Evolutionary conservation across 768 basidiomycete genomes (phyloP), one percentile per base, ranked within the genome.

Genomic region (Leccinum variicolor): DNA sequence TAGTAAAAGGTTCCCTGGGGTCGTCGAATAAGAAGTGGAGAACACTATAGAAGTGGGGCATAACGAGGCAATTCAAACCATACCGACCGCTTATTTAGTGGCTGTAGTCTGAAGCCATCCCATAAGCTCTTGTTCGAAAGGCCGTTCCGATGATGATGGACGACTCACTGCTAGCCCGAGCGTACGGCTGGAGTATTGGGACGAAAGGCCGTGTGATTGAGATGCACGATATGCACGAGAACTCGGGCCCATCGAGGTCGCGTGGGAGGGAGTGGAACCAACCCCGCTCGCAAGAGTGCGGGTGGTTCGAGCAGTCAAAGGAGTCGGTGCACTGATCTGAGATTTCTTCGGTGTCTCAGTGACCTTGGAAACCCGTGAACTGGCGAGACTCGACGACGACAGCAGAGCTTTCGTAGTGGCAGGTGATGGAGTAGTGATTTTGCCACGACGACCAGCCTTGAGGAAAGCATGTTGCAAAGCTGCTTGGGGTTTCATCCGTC

Each of bases 391-490:
- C 8, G 84, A 82, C 17, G 87, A 83, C 21, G 84, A 84, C 36
- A 85, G 61, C 17, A 83, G 73, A n/a, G 81, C 72, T 69, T 80
- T 89, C 13, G 84, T 71, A 4, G 83, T 76, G 25, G 76, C 69
- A 15, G 79, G 68, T 3, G 71, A 76, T 5, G 80, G 73, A 34
- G 74, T 75, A 14, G 77, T 69, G 7, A 76, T 66, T 69, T 83
- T 87, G 19, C 73, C 62, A 54, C 81, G 82, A 50, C 83, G 81
- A 50, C 89, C 84, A 25, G 84, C 82, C 19, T 86, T 78, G 57
- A 97, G 80, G 75, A 94, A 98, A 11, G 91, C 89, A 74, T 98
- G 96, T 23, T 94, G 85, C 77, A 98, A 73, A 1, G 96, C 96
- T 10, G 89, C 83, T 64, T 94, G 90, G 4, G 96, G 96, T 72